These are phyloP conservation scores for Termitomyces sp. DNA, from an alignment of 768 basidiomycete genomes.

Conservation along the genomic window DNA sequence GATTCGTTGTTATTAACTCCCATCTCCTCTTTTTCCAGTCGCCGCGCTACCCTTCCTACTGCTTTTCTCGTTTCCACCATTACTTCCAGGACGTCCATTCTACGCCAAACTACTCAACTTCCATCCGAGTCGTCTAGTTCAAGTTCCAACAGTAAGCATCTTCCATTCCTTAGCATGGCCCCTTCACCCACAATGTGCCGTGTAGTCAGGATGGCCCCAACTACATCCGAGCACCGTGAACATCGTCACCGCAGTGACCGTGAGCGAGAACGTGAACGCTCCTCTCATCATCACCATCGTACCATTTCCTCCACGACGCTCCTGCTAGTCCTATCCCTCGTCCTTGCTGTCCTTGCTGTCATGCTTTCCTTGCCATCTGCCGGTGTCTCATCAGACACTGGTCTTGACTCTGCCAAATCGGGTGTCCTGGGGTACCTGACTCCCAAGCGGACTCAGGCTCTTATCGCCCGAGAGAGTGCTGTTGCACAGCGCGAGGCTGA, in stretches of 20 bases:
- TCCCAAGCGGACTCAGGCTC: conserved; percentile 77
- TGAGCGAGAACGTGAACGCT: conserved; percentile 43
- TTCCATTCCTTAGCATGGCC: conserved; percentile 1
- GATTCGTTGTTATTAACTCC: conserved; percentile 18
- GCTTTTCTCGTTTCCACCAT: conserved; percentile 26
- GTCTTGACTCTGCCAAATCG: conserved; percentile 33
- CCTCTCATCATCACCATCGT: conserved; percentile 71
- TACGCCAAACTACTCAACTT: conserved; percentile 38
- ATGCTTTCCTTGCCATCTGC: conserved; percentile 79
- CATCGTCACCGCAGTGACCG: conserved; percentile 44
- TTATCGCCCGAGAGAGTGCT: conserved; percentile 72
- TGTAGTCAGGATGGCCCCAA: conserved; percentile 84
- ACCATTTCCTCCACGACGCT: conserved; percentile 90
- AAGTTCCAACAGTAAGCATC: conserved; percentile 36
- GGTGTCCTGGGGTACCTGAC: conserved; percentile 72
- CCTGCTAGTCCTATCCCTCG: conserved; percentile 78
- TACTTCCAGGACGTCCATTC: conserved; percentile 58
- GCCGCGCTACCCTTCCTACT: conserved; percentile 22
- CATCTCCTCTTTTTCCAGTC: conserved; percentile 12
- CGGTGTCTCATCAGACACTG: conserved; percentile 29
- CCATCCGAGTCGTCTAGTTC: conserved; percentile 76
- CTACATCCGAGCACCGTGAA: conserved; percentile 74
- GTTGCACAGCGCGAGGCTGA: conserved; percentile 84
- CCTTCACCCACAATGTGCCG: conserved; percentile 7
- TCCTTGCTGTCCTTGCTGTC: conserved; percentile 83